These are phyloP conservation scores for Albugo laibachii DNA, from an alignment of 352 stramenopile species.

Conservation along the genomic window DNA sequence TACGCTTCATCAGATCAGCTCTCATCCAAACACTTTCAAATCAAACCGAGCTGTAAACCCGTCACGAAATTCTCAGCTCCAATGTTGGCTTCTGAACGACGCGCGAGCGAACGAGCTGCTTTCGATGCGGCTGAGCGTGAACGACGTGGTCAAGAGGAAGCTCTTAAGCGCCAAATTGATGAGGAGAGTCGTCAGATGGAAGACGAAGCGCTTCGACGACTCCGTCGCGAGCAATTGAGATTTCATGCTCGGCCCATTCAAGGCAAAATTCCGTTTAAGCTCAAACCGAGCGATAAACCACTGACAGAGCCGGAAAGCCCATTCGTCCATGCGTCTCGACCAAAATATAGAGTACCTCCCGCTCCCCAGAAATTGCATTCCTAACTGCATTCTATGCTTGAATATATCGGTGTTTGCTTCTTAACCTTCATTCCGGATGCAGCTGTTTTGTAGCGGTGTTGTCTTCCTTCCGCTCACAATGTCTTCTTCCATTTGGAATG, in stretches of 20 bases:
- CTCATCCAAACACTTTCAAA: constrained; percentile 4
- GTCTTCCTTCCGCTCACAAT: no score
- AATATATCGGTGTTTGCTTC: no score
- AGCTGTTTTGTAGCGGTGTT: no score
- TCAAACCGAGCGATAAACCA: constrained; percentile 22
- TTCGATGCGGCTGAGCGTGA: constrained; percentile 55
- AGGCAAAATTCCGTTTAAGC: constrained; percentile 19
- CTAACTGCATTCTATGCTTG: no score
- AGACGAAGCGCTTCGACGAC: constrained; percentile 44
- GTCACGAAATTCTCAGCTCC: constrained; percentile 26
- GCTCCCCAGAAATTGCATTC: no score
- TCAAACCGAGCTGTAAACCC: constrained; percentile 15
- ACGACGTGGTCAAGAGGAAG: constrained; percentile 38
- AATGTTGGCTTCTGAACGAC: constrained; percentile 37
- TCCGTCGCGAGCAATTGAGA: constrained; percentile 49
- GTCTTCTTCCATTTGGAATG: no score
- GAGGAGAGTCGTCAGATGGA: constrained; percentile 24
- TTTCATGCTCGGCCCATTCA: constrained; percentile 50
- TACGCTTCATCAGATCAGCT: constrained; percentile 3
- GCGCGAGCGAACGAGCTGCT: constrained; percentile 32
- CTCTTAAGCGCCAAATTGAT: constrained; percentile 25
- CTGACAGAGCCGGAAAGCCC: constrained; percentile 41
- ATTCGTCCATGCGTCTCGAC: not conserved
- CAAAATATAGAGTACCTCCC: no score
- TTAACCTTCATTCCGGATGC: no score